Conservation (phyloP, 495 filamentous ascomycete species). For the Zalerion maritima region DNA sequence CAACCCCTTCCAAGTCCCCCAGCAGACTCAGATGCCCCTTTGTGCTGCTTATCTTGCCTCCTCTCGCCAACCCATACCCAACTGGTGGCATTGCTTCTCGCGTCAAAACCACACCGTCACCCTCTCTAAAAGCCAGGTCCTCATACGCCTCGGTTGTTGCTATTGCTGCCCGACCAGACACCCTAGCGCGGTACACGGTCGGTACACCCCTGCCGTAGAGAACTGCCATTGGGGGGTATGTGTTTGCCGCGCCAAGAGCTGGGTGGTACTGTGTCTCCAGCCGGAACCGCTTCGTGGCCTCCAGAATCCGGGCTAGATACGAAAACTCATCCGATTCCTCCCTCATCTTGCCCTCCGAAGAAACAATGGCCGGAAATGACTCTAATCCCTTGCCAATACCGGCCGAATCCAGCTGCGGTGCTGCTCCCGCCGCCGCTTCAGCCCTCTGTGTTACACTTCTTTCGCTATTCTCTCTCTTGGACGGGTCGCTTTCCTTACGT, state of each 20-base stretch:
- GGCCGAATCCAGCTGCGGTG: constrained; percentile 30
- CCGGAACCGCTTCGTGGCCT: constrained; percentile 58
- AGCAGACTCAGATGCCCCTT: constrained; percentile 75
- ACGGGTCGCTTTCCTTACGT: constrained; percentile 13
- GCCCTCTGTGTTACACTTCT: constrained; percentile 1
- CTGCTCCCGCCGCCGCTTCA: constrained; percentile 5
- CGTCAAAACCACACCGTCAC: constrained; percentile 83
- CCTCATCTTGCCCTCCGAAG: too few species aligned
- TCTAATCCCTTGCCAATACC: constrained; percentile 27
- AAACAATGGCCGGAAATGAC: too few species aligned
- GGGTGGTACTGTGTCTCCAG: constrained; percentile 48
- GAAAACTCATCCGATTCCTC: too few species aligned
- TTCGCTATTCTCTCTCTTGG: not conserved
- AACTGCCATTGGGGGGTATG: constrained; percentile 71
- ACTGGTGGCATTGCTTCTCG: constrained; percentile 71
- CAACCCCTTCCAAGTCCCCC: constrained; percentile 73
- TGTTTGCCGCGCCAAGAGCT: constrained; percentile 43
- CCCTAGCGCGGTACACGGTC: constrained; percentile 66
- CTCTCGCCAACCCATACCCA: constrained; percentile 57
- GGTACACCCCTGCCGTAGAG: constrained; percentile 80
- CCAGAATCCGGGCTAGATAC: constrained; percentile 68
- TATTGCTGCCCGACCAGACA: constrained; percentile 48
- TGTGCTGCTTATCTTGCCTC: constrained; percentile 64
- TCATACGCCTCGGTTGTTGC: constrained; percentile 69
- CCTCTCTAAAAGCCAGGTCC: constrained; percentile 70